Conservation (phyloP, 306 rosid genomes). For the Fagus sylvatica region DNA sequence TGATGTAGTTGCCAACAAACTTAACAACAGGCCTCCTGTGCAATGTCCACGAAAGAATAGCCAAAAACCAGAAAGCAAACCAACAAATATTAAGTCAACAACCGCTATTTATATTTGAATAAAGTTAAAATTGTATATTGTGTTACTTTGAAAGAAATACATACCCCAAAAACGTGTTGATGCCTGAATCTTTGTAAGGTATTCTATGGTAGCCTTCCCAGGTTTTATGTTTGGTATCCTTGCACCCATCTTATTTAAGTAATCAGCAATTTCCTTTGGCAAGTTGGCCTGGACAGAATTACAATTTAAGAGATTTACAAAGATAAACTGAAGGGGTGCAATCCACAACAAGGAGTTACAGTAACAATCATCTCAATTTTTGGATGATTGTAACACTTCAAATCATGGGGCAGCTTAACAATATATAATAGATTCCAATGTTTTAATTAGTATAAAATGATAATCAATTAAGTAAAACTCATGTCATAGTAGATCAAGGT, state of each 20-base stretch:
- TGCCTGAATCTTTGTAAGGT: slow-evolving; percentile 94
- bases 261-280: slow-evolving; percentile 99
- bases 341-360: not conserved
- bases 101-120: slow-evolving; percentile 3
- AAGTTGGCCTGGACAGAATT: slow-evolving; percentile 79
- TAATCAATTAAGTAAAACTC: not conserved
- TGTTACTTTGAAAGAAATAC: slow-evolving; percentile 20
- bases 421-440: not conserved
- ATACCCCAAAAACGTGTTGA: slow-evolving; percentile 98
- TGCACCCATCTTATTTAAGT: slow-evolving; percentile 98
- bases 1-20: slow-evolving; percentile 89
- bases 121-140: slow-evolving; percentile 15
- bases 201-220: slow-evolving; percentile 94
- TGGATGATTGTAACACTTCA: not conserved
- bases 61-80: slow-evolving; percentile 23
- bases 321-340: slow-evolving; percentile 7
- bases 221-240: slow-evolving; percentile 92
- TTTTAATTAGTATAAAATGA: not conserved
- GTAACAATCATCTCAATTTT: not conserved
- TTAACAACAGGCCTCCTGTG: slow-evolving; percentile 85
- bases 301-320: slow-evolving; percentile 14
- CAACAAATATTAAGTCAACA: slow-evolving; percentile 12
- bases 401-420: not conserved
- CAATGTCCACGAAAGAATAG: slow-evolving; percentile 21
- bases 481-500: not conserved